Evolutionary conservation across 768 basidiomycete species (phyloP), one percentile per base, ranked within the genome.

Genomic region (Saitozyma sp.): DNA sequence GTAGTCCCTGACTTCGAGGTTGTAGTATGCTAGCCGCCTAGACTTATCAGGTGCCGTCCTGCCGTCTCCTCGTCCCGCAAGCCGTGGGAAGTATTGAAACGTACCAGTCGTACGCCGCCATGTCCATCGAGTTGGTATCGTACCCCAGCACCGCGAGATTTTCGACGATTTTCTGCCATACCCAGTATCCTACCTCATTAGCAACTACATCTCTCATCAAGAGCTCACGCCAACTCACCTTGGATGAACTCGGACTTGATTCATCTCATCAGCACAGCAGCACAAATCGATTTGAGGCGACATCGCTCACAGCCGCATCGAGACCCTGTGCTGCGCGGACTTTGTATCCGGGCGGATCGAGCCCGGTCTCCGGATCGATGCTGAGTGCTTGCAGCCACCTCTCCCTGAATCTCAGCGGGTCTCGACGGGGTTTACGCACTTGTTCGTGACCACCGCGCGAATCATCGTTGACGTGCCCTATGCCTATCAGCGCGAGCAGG

Each of bases 131-230:
- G 48, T 69, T 66, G 83, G 73, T 87, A 70, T 97, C 94, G 71
- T 97, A 98, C 72, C 89, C 89, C 17, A 97, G 85, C 1, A 88
- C 91, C 0, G 95, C 93, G 2, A 97, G 84, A 69, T 99, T 98
- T 79, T 97, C 90, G 9, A 98, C 86, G 56, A 96, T 74, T 61
- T 74, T 73, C 57, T 71, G 88, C 91, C 92, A 95, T 57, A 95
- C 86, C 94, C 93, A 98, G 76, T 93, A 99, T 0, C 94, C 92
- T 75, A 88, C 38, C 43, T 13, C 7, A 42, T 46, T 49, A 66
- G 20, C 61, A 65, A 3, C 59, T 61, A 51, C 63, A 39, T 17
- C 61, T 65, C 42, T 59, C 50, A 29, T 10, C 38, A 2, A 40
- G 2, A 1, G 16, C 43, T 6, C 4, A 19, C 10, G 29, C 38